Base-by-base conservation (phyloP, 2,329 filamentous ascomycete genomes). In the Pseudogymnoascus sp. region DNA sequence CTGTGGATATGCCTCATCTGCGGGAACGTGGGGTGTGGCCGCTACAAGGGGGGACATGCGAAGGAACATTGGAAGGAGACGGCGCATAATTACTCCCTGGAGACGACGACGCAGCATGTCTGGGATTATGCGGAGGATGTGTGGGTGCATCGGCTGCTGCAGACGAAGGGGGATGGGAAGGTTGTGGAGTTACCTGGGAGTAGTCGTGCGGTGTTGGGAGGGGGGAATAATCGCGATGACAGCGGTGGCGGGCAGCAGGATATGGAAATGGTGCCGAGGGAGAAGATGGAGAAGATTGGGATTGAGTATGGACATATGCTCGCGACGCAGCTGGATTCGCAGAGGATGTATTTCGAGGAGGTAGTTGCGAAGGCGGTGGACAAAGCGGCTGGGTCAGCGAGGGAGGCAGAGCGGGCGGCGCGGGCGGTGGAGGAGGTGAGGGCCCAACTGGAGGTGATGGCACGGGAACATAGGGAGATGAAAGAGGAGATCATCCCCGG, bases 41-140 rank as follows among this genome's bases (percentile, higher is more conserved):
- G 95, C 31, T 99, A 99, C 74, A 96, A 97, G 74, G 86, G 88
- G 29, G 95, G 92, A 0, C 93, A 97, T 71, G 93, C 93, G 36
- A 96, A 96, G 74, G 88, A 90, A 11, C 93, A 97, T 75, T 97
- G 91, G 85, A 92, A 96, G 75, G 84, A 90, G 63, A 96, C 91
- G 2, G 86, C 86, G 3, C 95, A 99, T 75, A 90, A 89, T 67
- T 99, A 96, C 73, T 89, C 92, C 26, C 89, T 99, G 74, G 95
- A 99, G 73, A 85, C 97, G 39, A 86, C 89, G 66, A 96, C 92
- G 0, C 93, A 99, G 74, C 89, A 96, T 70, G 93, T 99, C 1
- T 99, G 95, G 95, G 95, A 99, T 75, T 99, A 99, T 68, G 91
- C 90, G 0, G 92, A 91, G 4, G 95, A 99, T 72, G 90, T 89